A percentile compares a stretch with the other conserved stretches of the same genome.
Evolutionary conservation across 805 yeast species (phyloP).

Genomic region (Pichia membranifaciens): DNA sequence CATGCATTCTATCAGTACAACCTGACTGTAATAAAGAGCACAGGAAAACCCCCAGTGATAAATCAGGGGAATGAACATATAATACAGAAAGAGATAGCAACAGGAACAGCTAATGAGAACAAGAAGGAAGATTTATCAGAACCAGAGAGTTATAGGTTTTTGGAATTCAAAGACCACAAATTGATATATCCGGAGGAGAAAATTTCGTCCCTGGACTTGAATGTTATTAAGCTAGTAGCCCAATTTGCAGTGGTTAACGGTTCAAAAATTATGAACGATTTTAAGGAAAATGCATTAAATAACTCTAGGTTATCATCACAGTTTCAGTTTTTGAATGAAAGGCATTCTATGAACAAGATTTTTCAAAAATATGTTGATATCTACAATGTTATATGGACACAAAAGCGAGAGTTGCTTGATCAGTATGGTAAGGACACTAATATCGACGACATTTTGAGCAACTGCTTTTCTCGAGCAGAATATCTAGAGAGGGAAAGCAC

Average conservation of each 20-base stretch:
- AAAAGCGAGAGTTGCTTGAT: constrained; percentile 16
- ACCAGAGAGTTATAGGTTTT: constrained; percentile 21
- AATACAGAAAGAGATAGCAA: background rate
- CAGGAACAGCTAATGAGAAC: background rate
- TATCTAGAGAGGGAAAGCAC: constrained; percentile 36
- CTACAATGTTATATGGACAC: constrained; percentile 38
- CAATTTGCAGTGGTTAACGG: constrained; percentile 61
- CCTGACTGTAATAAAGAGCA: constrained; percentile 31
- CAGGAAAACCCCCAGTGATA: constrained; percentile 17
- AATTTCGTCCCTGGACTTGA: constrained; percentile 58
- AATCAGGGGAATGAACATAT: background rate
- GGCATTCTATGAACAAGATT: constrained; percentile 54
- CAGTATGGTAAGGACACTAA: constrained; percentile 19
- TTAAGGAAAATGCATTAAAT: constrained; percentile 26
- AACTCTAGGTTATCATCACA: constrained; percentile 39
- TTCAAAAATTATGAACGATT: constrained; percentile 34
- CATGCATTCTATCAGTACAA: constrained; percentile 51
- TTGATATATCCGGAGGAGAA: constrained; percentile 26
- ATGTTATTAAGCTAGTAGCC: constrained; percentile 68
- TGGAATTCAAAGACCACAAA: constrained; percentile 17
- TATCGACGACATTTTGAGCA: constrained; percentile 34
- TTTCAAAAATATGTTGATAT: constrained; percentile 50
- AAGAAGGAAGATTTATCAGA: constrained; percentile 2
- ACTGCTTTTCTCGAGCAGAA: constrained; percentile 53
- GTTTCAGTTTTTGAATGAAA: constrained; percentile 58